Evolutionary conservation across 352 stramenopile species (phyloP), one percentile per base, ranked within the genome.

Genomic region (Globisporangium apiculatum): DNA sequence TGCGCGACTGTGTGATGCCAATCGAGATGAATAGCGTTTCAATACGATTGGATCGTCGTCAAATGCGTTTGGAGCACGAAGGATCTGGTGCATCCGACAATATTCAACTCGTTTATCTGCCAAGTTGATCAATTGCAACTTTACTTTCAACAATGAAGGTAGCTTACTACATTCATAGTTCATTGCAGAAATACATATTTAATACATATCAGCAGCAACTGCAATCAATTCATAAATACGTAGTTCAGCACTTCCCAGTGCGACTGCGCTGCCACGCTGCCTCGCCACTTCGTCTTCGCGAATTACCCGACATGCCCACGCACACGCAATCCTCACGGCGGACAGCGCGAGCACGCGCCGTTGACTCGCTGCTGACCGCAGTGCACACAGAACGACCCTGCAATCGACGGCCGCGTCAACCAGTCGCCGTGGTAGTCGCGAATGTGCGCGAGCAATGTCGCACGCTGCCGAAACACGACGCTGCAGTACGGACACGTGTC

Each of bases 401-500:
- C 69, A 12, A 84, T 57, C 4, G 72, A 75, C 60, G 66, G 66
- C 15, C 72, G 76, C 41, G 79, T 64, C 61, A 84, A 40, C n/a
- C 77, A 80, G 54, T 86, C 74, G 9, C 72, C 74, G 43, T 86
- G 76, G 24, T 68, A 61, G 50, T 86, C 74, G 11, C 71, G 69
- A 50, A 86, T 83, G 56, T 86, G 76, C 12, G 72, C 74, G 14
- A 82, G 48, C 38, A 86, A 60, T 40, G 71, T 68, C 1, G 51
- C 42, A 11, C 74, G 67, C 35, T 58, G 64, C 24, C 65, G 68
- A 49, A 84, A 82, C 18, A 81, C 56, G 51, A 71, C 43, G 31
- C 63, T 54, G 58, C 76, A 86, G 55, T 84, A 86, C 12, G 72
- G 69, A 64, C 76, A 86, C 57, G 68, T 77, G 55, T 86, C 72